phyloP scores from a whole-genome alignment of 169 alveolate species.

The Sarcocystis neurona region DNA sequence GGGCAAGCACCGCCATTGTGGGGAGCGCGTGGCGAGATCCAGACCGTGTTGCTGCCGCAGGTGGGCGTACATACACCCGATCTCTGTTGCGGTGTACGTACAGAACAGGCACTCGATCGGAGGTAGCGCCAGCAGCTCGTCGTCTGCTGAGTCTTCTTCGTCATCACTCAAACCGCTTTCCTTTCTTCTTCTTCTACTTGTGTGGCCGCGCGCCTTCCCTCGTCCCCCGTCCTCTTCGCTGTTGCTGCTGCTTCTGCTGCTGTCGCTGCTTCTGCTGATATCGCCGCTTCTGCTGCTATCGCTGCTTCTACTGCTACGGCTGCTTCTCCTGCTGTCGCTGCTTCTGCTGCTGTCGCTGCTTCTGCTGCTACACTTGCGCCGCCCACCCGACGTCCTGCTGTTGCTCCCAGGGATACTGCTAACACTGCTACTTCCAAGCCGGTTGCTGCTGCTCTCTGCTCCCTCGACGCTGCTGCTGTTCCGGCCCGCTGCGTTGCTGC shows the following conservation, averaged over 20 bases:
- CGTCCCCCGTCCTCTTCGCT: not conserved
- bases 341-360: not conserved
- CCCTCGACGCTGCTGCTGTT: not conserved
- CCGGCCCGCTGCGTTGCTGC: no score
- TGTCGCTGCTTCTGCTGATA: not conserved
- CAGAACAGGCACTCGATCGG: constrained; percentile 3
- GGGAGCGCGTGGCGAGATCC: not conserved
- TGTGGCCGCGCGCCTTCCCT: not conserved
- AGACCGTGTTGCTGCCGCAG: not conserved
- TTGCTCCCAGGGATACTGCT: no score
- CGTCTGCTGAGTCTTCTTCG: not conserved
- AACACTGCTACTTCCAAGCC: not conserved
- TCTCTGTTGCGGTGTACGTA: not conserved
- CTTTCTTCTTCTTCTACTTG: no score
- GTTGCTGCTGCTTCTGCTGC: no score
- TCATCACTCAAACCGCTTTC: not conserved
- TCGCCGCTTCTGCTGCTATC: no score
- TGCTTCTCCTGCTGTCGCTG: not conserved
- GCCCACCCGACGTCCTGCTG: no score
- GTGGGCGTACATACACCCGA: constrained; percentile 5
- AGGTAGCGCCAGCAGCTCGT: not conserved
- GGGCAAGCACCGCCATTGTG: no score
- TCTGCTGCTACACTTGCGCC: no score
- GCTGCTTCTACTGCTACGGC: not conserved
- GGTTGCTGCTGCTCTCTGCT: not conserved